Base-by-base conservation (phyloP, 2,329 filamentous ascomycete genomes). In the Colletotrichum sp. region DNA sequence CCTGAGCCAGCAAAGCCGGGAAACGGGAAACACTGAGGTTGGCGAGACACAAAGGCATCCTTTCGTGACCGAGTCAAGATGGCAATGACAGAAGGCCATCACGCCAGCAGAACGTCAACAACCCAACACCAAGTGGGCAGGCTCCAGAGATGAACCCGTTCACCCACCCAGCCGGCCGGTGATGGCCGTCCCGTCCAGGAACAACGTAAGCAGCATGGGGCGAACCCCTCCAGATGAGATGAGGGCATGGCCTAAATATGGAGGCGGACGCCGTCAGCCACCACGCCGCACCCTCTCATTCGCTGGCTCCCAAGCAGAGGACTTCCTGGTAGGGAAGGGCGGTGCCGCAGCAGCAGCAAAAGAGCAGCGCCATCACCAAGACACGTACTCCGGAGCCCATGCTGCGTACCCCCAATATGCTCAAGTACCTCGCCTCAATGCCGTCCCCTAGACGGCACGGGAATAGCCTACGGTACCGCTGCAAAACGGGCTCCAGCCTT, bases 211-310 rank as follows among this genome's bases (percentile, higher is more conserved):
- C 72, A 61, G 60, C 48, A 58, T 61, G 67, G 60, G 67, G 67
- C 26, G 28, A 65, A 36, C 34, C 28, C 66, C 36, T 67, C 36
- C 38, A 68, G 43, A 65, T 60, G 55, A 75, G 57, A 73, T 55
- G 70, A 63, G 34, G 26, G 55, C 34, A 65, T 61, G 64, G 48
- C 32, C 70, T 69, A 73, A 73, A 58, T 75, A 60, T 75, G 70
- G 73, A 75, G 70, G 73, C 24, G 26, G 58, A 65, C 73, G 64
- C 70, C 70, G 48, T 73, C 70, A 69, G 73, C 73, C 73, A 73
- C 73, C 57, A 69, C 73, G 70, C 65, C 21, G 52, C 64, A 21
- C 8, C 16, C 32, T 73, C 68, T 43, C 24, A 67, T 72, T 73
- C 58, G 64, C 48, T 58, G 57, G 21, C 24, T 24, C 6, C 12